Base-by-base conservation (phyloP, 2,329 filamentous ascomycete species). In the Phyllosticta capitalensis region DNA sequence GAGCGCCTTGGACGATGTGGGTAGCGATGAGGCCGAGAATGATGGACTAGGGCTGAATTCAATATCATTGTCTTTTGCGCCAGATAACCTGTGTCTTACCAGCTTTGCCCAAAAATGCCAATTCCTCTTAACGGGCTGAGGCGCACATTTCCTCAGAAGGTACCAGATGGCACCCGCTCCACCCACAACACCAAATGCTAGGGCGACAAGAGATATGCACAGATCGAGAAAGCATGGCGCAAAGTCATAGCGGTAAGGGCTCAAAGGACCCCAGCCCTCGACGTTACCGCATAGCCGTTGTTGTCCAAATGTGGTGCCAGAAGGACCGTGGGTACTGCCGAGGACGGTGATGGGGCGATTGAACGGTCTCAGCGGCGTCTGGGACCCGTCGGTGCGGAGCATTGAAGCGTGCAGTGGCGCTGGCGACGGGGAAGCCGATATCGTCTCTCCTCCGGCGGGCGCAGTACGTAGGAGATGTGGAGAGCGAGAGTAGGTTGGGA, bases 221-320 rank as follows among this genome's bases (percentile, higher is more conserved):
- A 95, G 83, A 72, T 99, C 95, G 67, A 97, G 85, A 71, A 99
- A 99, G 78, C 94, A 99, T 49, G 94, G 92, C 17, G 94, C 97
- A 68, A 99, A 91, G 76, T 99, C 94, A 74, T 90, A 96, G 72
- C 92, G 83, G 65, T 85, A 80, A 38, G 86, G 85, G 74, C 91
- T 96, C 71, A 99, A 71, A 21, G 94, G 94, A 1, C 95, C 95
- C 94, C 94, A 99, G 68, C 94, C 95, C 75, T 97, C 92, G 58
- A 81, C 79, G 75, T 96, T 94, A 72, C 88, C 84, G 76, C 92
- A 97, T 73, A 96, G 79, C 61, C 89, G 85, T 71, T 95, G 88
- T 64, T 76, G 76, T 59, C 71, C 66, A n/a, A 7, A 45, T n/a
- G 38, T 45, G 56, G 65, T 63, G 56, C 64, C 65, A 54, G 72